Evolutionary conservation across 352 stramenopile species (phyloP).

Genomic region (Pythium biforme): DNA sequence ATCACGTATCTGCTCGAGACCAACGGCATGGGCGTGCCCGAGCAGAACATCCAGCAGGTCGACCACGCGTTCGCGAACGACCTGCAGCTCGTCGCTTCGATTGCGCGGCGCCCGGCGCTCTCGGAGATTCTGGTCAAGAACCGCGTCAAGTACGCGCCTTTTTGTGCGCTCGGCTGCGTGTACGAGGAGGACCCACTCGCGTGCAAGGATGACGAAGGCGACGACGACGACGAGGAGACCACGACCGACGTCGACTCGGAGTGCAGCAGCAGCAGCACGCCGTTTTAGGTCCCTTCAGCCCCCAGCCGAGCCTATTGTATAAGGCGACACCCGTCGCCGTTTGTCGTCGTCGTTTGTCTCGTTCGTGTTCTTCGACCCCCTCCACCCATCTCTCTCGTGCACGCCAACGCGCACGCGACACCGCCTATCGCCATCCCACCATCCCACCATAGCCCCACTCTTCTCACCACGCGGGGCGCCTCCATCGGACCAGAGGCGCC

Average conservation of each 20-base stretch:
- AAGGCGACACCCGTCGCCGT: neutral
- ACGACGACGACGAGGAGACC: slow-evolving; percentile 26
- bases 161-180: slow-evolving; percentile 57
- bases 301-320: neutral
- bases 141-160: slow-evolving; percentile 71
- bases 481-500: slow-evolving; percentile 3
- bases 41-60: slow-evolving; percentile 54
- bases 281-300: neutral
- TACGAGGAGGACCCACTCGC: slow-evolving; percentile 40
- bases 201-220: slow-evolving; percentile 22
- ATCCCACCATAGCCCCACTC: neutral
- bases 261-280: slow-evolving; percentile 9
- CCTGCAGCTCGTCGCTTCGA: slow-evolving; percentile 53
- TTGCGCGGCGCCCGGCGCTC: slow-evolving; percentile 60
- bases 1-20: slow-evolving; percentile 80
- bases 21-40: slow-evolving; percentile 59
- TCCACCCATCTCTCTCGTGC: neutral
- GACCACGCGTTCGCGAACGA: slow-evolving; percentile 66
- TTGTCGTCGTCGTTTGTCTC: neutral
- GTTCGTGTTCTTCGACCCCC: neutral
- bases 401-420: too few species aligned
- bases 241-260: slow-evolving; percentile 45
- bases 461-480: neutral
- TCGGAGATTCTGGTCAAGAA: slow-evolving; percentile 76
- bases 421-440: too few species aligned